Percentiles rank a stretch among this genome's conserved stretches.
These are phyloP conservation scores for Barnettozyma pratensis DNA, from an alignment of 805 yeast genomes.

Conservation along the genomic window DNA sequence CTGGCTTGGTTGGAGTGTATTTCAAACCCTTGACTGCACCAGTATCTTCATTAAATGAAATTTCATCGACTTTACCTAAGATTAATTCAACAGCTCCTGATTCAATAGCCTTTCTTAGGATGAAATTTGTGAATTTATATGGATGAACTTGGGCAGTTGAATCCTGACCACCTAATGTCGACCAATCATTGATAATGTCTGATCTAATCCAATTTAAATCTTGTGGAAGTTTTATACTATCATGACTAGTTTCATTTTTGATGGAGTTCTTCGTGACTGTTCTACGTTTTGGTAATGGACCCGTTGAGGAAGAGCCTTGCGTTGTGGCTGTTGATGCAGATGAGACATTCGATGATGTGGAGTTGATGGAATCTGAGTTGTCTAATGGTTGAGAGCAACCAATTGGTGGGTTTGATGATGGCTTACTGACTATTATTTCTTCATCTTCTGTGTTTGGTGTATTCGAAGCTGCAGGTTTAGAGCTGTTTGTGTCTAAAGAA, in stretches of 20 bases:
- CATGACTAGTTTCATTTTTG: slow-evolving; percentile 19
- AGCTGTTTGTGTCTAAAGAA: slow-evolving; percentile 22
- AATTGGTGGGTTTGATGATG: not conserved
- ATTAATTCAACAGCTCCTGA: slow-evolving; percentile 79
- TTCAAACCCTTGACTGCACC: slow-evolving; percentile 70
- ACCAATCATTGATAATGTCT: slow-evolving; percentile 63
- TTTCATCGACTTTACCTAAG: slow-evolving; percentile 75
- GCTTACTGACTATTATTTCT: slow-evolving; percentile 8
- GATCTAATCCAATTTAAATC: slow-evolving; percentile 75
- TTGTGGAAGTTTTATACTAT: slow-evolving; percentile 40
- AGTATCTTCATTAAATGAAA: slow-evolving; percentile 53
- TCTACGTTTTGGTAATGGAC: slow-evolving; percentile 29
- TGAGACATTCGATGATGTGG: slow-evolving; percentile 1
- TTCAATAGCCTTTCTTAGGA: slow-evolving; percentile 74
- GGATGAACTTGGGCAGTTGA: slow-evolving; percentile 98
- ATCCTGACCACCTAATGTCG: slow-evolving; percentile 74
- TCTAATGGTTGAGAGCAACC: slow-evolving; percentile 10
- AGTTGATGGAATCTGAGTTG: slow-evolving; percentile 4
- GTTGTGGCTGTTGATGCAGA: not conserved
- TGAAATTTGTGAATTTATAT: slow-evolving; percentile 81
- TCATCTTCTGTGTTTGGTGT: slow-evolving; percentile 9
- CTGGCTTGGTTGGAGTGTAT: slow-evolving; percentile 39
- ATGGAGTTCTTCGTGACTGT: slow-evolving; percentile 32
- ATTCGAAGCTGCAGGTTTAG: slow-evolving; percentile 2
- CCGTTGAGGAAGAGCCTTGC: slow-evolving; percentile 8